These are phyloP conservation scores for Melaleuca quinquenervia DNA, from an alignment of 345 rosid genomes.

Conservation along the genomic window DNA sequence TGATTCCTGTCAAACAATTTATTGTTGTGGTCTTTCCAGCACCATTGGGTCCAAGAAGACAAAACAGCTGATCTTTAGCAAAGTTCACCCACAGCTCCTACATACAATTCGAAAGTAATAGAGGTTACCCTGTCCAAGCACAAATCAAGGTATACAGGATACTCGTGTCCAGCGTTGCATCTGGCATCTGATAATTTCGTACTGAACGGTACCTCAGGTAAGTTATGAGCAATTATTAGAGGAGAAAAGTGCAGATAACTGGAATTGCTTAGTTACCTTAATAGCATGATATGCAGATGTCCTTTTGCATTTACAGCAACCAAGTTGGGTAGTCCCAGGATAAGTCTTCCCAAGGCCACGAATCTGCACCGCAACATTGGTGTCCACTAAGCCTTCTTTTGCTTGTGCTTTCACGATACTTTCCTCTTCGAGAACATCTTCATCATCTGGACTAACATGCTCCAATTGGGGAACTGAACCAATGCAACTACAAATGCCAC, in stretches of 20 bases:
- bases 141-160: neutral
- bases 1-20: conserved; percentile 84
- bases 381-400: conserved; percentile 35
- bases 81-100: conserved; percentile 89
- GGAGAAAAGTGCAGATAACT: neutral
- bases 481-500: conserved; percentile 68
- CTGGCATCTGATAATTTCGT: neutral
- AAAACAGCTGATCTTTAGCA: conserved; percentile 76
- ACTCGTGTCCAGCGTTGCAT: neutral
- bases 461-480: conserved; percentile 48
- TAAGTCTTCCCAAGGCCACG: conserved; percentile 78
- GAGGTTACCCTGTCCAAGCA: neutral
- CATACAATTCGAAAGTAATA: neutral
- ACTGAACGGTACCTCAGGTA: neutral
- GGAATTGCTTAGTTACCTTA: conserved; percentile 28
- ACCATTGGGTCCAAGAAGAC: conserved; percentile 98
- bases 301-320: conserved; percentile 67
- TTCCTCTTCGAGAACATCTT: conserved; percentile 89
- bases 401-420: conserved; percentile 45
- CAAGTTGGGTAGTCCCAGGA: conserved; percentile 51
- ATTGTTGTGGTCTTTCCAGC: conserved; percentile 96
- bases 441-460: conserved; percentile 63
- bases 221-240: neutral
- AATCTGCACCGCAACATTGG: conserved; percentile 74
- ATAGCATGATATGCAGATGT: conserved; percentile 81